Percentiles rank a stretch among this genome's conserved stretches.
Evolutionary conservation across 257 asterid genomes (phyloP).

Genomic region (Primulina eburnea): DNA sequence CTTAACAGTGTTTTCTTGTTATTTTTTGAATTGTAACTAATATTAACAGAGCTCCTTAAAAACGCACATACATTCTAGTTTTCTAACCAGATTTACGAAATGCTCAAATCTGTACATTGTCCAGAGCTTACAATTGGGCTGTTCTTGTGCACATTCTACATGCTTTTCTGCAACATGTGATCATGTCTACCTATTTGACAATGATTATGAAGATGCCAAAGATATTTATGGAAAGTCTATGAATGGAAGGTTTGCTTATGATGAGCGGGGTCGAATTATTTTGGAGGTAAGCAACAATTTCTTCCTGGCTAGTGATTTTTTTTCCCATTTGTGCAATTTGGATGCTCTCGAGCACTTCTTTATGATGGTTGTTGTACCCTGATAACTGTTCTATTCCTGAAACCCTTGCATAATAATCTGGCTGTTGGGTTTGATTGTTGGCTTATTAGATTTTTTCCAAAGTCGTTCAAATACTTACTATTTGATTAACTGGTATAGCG

Average conservation of each 20-base stretch:
- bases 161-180: conserved; percentile 78
- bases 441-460: not conserved
- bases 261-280: conserved; percentile 89
- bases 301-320: conserved; percentile 12
- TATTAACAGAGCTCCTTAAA: conserved; percentile 14
- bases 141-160: conserved; percentile 61
- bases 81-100: conserved; percentile 10
- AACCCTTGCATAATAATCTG: not conserved
- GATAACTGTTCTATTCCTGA: not conserved
- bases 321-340: not conserved
- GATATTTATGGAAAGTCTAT: conserved; percentile 85
- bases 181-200: conserved; percentile 87
- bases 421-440: not conserved
- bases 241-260: conserved; percentile 91
- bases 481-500: not conserved
- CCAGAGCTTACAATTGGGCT: conserved; percentile 87
- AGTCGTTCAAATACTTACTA: not conserved
- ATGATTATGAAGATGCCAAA: conserved; percentile 90
- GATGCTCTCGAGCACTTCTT: conserved; percentile 8
- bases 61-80: conserved; percentile 22
- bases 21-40: not conserved
- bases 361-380: conserved; percentile 16
- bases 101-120: conserved; percentile 22
- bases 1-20: not conserved
- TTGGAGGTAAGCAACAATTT: conserved; percentile 71